Conservation (phyloP, 169 alveolate genomes). For the Plasmodium cynomolgi region DNA sequence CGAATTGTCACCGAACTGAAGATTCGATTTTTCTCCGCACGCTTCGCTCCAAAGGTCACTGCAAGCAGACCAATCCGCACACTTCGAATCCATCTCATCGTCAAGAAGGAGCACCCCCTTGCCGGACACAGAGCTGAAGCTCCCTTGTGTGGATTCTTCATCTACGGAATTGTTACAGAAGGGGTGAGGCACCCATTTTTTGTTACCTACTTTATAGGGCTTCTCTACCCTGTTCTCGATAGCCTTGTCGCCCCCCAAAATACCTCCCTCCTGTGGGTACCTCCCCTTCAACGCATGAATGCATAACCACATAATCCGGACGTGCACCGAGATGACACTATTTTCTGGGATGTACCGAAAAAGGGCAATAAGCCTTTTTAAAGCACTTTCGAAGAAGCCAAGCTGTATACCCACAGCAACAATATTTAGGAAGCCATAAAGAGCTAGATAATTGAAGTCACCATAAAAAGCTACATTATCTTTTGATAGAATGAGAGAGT, state of each 20-base stretch:
- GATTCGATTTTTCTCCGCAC: background rate
- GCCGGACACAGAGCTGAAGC: background rate
- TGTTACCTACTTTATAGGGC: background rate
- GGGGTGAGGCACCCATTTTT: background rate
- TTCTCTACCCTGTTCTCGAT: background rate
- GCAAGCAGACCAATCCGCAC: background rate
- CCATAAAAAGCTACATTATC: conserved; percentile 18
- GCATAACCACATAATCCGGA: conserved; percentile 53
- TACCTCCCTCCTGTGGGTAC: background rate
- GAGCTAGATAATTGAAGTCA: conserved; percentile 5
- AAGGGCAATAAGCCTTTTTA: conserved; percentile 7
- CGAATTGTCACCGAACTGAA: background rate
- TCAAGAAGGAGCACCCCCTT: background rate
- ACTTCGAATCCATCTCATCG: background rate
- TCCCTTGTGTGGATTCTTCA: background rate
- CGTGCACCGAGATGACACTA: conserved; percentile 38
- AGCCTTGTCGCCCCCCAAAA: background rate
- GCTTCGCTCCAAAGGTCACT: background rate
- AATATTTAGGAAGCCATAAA: conserved; percentile 54
- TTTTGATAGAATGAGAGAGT: conserved; percentile 7
- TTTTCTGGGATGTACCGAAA: conserved; percentile 35
- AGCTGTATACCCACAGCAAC: conserved; percentile 13
- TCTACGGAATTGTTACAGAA: background rate
- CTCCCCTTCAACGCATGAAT: conserved; percentile 5
- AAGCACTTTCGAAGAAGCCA: background rate